Percentiles rank a stretch among this genome's conserved stretches.
Evolutionary conservation across 2,329 filamentous ascomycete species (phyloP).

Genomic region (Tetracladium maxilliforme): DNA sequence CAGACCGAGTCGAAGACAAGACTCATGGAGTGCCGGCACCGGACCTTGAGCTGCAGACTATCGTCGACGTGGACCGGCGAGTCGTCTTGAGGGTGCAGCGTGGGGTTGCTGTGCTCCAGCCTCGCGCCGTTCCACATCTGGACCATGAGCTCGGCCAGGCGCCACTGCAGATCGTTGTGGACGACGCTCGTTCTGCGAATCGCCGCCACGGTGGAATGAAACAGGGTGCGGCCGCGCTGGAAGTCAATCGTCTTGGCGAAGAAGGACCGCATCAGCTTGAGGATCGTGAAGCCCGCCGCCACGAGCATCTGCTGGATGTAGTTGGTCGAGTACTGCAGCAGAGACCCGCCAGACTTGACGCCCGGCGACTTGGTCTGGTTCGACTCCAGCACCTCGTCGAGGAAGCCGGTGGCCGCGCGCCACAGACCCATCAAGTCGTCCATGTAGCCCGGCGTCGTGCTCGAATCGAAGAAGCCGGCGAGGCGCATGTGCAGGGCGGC

Average conservation of each 20-base stretch:
- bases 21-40: slow-evolving; percentile 74
- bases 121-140: slow-evolving; percentile 63
- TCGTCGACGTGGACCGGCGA: slow-evolving; percentile 43
- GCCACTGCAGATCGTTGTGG: slow-evolving; percentile 66
- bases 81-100: slow-evolving; percentile 32
- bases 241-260: slow-evolving; percentile 61
- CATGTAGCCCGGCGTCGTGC: slow-evolving; percentile 54
- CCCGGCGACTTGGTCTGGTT: slow-evolving; percentile 19
- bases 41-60: slow-evolving; percentile 65
- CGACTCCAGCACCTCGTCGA: slow-evolving; percentile 39
- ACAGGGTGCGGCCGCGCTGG: slow-evolving; percentile 50
- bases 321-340: slow-evolving; percentile 54
- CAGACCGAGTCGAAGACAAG: slow-evolving; percentile 75
- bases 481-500: slow-evolving; percentile 63
- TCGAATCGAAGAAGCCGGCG: slow-evolving; percentile 70
- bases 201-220: slow-evolving; percentile 54
- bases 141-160: slow-evolving; percentile 71
- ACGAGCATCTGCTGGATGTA: slow-evolving; percentile 79
- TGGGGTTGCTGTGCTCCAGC: slow-evolving; percentile 14
- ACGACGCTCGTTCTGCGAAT: slow-evolving; percentile 61
- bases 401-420: slow-evolving; percentile 54
- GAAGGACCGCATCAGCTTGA: slow-evolving; percentile 67
- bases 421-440: slow-evolving; percentile 65
- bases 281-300: slow-evolving; percentile 62
- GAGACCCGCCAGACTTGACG: too few species aligned